phyloP scores from a whole-genome alignment of 192 early-diverging fungal species.

The Spizellomyces punctatus region DNA sequence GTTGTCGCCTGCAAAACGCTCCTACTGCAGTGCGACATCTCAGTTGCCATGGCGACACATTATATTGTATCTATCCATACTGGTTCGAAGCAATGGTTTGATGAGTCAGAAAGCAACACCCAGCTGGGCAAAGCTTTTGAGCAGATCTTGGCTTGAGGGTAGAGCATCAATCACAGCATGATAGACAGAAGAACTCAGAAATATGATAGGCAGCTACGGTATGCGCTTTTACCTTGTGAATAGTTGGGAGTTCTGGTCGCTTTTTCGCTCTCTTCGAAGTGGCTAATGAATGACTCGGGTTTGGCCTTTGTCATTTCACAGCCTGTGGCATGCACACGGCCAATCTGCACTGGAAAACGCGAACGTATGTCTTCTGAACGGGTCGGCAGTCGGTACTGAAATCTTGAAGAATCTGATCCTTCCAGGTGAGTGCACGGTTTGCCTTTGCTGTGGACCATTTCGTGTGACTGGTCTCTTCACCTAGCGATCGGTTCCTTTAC shows the following conservation, averaged over 20 bases:
- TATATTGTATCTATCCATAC: too few species aligned
- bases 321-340: conserved; percentile 93
- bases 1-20: too few species aligned
- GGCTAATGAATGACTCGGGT: neutral
- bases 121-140: too few species aligned
- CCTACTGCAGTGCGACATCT: too few species aligned
- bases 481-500: conserved; percentile 88
- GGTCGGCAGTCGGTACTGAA: conserved; percentile 83
- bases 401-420: conserved; percentile 93
- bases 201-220: conserved; percentile 89
- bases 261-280: neutral
- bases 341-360: conserved; percentile 85
- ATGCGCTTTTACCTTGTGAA: conserved; percentile 7
- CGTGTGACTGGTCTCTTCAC: neutral
- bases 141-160: too few species aligned
- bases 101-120: too few species aligned
- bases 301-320: conserved; percentile 30
- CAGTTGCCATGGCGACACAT: too few species aligned
- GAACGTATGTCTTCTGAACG: conserved; percentile 83
- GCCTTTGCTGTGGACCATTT: too few species aligned
- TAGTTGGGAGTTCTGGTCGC: neutral
- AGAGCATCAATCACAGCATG: too few species aligned
- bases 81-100: too few species aligned
- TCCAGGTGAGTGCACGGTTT: conserved; percentile 67
- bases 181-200: conserved; percentile 65